Evolutionary conservation across 768 basidiomycete species (phyloP).

Genomic region (Pleurotus giganteus): DNA sequence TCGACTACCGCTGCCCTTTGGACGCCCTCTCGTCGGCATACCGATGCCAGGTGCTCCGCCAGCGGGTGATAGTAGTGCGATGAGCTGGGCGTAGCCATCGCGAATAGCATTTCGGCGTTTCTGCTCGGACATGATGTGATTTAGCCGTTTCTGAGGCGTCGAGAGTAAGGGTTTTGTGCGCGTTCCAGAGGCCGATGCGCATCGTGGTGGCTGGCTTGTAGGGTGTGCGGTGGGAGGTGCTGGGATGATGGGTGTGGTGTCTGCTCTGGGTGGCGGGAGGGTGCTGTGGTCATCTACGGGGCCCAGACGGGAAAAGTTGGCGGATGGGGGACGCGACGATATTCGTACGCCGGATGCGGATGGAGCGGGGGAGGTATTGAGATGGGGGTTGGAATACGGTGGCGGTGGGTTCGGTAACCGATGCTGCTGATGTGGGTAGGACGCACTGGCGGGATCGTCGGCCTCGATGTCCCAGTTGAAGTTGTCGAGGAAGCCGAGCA

Average conservation of each 20-base stretch:
- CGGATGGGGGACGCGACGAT: constrained; percentile 24
- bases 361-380: constrained; percentile 39
- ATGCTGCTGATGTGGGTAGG: constrained; percentile 16
- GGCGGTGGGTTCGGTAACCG: constrained; percentile 24
- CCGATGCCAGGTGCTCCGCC: constrained; percentile 64
- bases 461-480: constrained; percentile 55
- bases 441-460: constrained; percentile 29
- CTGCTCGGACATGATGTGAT: constrained; percentile 95
- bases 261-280: constrained; percentile 11
- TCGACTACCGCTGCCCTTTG: constrained; percentile 72
- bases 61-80: constrained; percentile 76
- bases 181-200: constrained; percentile 14
- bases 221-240: constrained; percentile 12
- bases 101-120: constrained; percentile 91
- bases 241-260: constrained; percentile 26
- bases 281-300: background rate
- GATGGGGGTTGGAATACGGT: constrained; percentile 49
- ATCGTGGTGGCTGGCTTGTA: constrained; percentile 9
- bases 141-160: constrained; percentile 82
- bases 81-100: constrained; percentile 85
- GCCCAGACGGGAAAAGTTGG: constrained; percentile 9
- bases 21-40: constrained; percentile 75
- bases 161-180: constrained; percentile 69
- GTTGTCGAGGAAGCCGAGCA: constrained; percentile 81
- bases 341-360: constrained; percentile 35